Evolutionary conservation across 2,329 filamentous ascomycete genomes (phyloP), one percentile per base, ranked within the genome.

Genomic region (Phyllosticta citriasiana): DNA sequence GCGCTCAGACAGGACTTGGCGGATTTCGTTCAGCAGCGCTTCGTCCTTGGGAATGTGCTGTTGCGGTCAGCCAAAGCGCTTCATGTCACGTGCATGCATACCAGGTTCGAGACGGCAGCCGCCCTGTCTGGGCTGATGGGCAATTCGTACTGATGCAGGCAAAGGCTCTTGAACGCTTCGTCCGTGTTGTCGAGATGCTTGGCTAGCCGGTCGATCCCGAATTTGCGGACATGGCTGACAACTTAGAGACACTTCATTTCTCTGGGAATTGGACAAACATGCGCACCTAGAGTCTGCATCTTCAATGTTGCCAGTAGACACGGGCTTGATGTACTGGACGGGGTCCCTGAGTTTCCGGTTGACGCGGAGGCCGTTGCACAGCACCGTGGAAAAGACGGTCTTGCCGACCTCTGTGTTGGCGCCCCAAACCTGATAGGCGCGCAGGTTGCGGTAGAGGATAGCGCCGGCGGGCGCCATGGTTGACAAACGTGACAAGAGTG

Each of bases 341-440:
- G 81, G 79, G 22, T 75, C 68, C 7, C 72, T 71, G 65, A 78
- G 77, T 50, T 75, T 74, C 26, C 74, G 77, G 6, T 6, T 10
- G 12, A 10, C 10, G 47, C 74, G 76, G 3, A 85, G 80, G 8
- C 86, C 82, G 64, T 83, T 85, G 71, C 84, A 88, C 3, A 95
- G 77, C 12, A 91, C 74, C 0, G 88, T 91, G 1, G 88, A 87
- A 62, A 91, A 82, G 33, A 95, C 83, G 0, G 90, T 95, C 78
- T 95, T 95, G 65, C 90, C 90, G 26, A 94, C 88, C 65, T 89
- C 84, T 0, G 90, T 94, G 68, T 93, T 94, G 55, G 90, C 88
- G 27, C 90, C 90, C 68, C 88, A 95, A 47, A 95, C 78, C 73
- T 94, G 89, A 66, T 89, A 83, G 12, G 84, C 79, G 63, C 84